phyloP scores from a whole-genome alignment of 768 basidiomycete species.

The Lenzites betulinus region DNA sequence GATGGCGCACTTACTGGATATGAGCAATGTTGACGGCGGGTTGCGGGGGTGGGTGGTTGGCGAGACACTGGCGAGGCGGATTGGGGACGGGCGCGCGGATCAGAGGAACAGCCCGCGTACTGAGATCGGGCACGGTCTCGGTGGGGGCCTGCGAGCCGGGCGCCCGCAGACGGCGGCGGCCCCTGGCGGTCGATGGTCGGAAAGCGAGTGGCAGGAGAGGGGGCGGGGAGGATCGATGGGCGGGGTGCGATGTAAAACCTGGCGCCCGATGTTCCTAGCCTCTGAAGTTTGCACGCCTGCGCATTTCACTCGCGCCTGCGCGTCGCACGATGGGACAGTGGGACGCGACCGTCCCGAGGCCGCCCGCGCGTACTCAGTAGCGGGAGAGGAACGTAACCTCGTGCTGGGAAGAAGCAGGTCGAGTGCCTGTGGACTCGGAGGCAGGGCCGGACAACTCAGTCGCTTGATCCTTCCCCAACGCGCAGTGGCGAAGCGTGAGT shows the following conservation, averaged over 20 bases:
- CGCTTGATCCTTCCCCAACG: neutral
- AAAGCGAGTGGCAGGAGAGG: conserved; percentile 1
- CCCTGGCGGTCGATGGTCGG: neutral
- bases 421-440: conserved; percentile 1
- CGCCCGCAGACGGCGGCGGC: neutral
- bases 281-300: no score
- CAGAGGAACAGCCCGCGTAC: neutral
- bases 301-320: no score
- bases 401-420: conserved; percentile 1
- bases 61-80: neutral
- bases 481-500: neutral
- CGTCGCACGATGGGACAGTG: no score
- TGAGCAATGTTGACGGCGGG: neutral
- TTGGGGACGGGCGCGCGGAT: conserved; percentile 2
- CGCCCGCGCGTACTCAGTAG: neutral
- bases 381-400: neutral
- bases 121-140: neutral
- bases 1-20: conserved; percentile 13
- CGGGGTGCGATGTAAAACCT: conserved; percentile 12
- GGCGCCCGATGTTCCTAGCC: neutral
- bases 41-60: neutral
- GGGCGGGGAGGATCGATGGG: conserved; percentile 12
- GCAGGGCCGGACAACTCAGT: neutral
- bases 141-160: neutral
- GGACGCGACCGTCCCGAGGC: neutral